Evolutionary conservation across 805 yeast genomes (phyloP), one percentile per base, ranked within the genome.

Genomic region (Yarrowia sp.): DNA sequence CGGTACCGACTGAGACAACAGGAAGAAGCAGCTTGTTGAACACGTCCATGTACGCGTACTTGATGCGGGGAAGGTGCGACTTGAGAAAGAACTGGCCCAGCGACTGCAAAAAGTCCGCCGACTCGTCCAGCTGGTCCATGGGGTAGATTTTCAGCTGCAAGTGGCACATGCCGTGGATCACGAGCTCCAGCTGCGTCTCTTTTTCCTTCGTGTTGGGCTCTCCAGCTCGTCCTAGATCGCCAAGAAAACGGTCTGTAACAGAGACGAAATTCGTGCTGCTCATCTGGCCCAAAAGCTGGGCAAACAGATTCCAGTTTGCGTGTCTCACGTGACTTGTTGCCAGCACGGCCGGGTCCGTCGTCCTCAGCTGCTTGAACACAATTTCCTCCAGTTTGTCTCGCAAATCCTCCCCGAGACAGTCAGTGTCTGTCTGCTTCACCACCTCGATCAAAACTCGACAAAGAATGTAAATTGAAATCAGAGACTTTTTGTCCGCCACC

Each of bases 371-470:
- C 15, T 91, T 87, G 79, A 92, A 95, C 36, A 94, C 96, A 64
- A 93, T 93, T 72, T 95, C 98, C 76, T 95, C 98, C 10, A 95
- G 80, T 72, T 90, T 91, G 60, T 87, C 90, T 19, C 90, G 89
- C 44, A 94, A 80, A 69, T 91, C 96, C 61, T 87, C 91, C 8
- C 93, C 96, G 67, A 88, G 81, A 0, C 85, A 83, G 12, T 86
- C 87, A n/a, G 84, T 80, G 9, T 96, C 88, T 0, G 96, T 87
- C 75, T 94, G 98, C 71, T 88, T 87, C 19, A 94, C 97, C 13
- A 95, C 92, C 74, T 94, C 98, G 67, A 94, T 90, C 65, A 95
- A 81, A 0, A 93, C 98, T 52, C 99, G 84, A 77, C 98, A 94
- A 17, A 95, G 78, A 42, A 95, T 90, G 76, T 87, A 95, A 19